Evolutionary conservation across 108 stramenopile species (phyloP).

Genomic region (Fragilaria radians): DNA sequence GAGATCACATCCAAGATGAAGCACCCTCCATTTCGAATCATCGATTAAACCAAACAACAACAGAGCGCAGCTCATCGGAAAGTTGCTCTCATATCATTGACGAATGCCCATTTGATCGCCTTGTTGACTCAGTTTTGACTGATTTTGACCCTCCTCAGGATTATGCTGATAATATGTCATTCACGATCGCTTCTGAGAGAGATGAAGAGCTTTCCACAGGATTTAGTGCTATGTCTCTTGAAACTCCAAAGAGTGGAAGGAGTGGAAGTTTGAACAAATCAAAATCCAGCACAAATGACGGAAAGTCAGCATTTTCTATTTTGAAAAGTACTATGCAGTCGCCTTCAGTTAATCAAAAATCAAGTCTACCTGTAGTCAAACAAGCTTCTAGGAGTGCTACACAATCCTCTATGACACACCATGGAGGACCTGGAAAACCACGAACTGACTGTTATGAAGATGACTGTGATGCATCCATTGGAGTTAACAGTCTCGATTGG

Average conservation of each 20-base stretch:
- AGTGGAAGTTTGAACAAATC: background rate
- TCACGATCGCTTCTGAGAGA: background rate
- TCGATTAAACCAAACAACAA: no score
- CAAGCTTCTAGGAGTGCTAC: no score
- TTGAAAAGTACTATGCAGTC: background rate
- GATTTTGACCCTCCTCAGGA: background rate
- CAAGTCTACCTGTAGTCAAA: no score
- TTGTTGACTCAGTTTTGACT: background rate
- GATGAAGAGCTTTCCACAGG: background rate
- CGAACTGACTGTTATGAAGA: no score
- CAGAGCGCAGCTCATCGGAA: no score
- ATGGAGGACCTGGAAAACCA: no score
- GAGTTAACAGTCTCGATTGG: background rate
- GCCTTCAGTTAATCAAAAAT: no score
- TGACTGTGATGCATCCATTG: background rate
- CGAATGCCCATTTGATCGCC: background rate
- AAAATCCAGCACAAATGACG: background rate
- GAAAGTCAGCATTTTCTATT: background rate
- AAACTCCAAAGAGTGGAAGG: background rate
- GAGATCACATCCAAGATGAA: no score
- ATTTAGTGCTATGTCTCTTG: background rate
- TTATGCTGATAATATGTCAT: background rate
- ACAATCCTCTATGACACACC: no score
- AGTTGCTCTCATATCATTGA: no score
- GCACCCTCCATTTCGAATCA: no score